A percentile compares a stretch with the other conserved stretches of the same genome.
These are phyloP conservation scores for Rhodotorula sp. DNA, from an alignment of 1,284 basidiomycete species.

Conservation along the genomic window DNA sequence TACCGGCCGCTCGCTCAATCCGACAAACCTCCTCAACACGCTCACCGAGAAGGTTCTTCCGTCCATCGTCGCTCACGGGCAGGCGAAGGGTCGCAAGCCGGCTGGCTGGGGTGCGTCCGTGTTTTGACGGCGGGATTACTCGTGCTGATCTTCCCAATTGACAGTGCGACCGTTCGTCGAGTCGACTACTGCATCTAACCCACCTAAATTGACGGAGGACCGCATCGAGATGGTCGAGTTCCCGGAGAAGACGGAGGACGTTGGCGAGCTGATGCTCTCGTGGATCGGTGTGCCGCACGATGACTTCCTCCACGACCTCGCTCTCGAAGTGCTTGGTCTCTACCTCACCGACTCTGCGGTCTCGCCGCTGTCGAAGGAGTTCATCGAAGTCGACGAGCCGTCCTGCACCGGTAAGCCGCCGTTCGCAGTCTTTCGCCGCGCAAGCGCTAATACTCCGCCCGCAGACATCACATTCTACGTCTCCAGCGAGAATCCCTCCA, in stretches of 20 bases:
- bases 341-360: conserved; percentile 89
- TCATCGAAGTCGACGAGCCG: conserved; percentile 86
- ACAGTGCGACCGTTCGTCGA: conserved; percentile 78
- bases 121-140: no score
- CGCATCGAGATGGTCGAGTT: conserved; percentile 72
- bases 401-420: conserved; percentile 61
- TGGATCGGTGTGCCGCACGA: conserved; percentile 70
- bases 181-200: conserved; percentile 53
- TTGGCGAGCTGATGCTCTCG: conserved; percentile 78
- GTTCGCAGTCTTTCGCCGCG: background rate
- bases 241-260: conserved; percentile 92
- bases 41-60: conserved; percentile 80
- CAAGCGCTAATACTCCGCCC: conserved; percentile 54
- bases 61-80: conserved; percentile 68
- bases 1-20: conserved; percentile 53
- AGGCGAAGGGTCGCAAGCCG: conserved; percentile 63
- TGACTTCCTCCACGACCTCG: conserved; percentile 75
- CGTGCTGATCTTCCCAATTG: no score
- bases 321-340: conserved; percentile 76
- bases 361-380: conserved; percentile 88
- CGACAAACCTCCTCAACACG: conserved; percentile 60
- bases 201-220: conserved; percentile 48
- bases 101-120: conserved; percentile 65
- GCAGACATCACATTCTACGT: conserved; percentile 76
- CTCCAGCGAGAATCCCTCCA: conserved; percentile 67